Conservation (phyloP, 2,329 filamentous ascomycete genomes). For the Curvularia hawaiiensis region DNA sequence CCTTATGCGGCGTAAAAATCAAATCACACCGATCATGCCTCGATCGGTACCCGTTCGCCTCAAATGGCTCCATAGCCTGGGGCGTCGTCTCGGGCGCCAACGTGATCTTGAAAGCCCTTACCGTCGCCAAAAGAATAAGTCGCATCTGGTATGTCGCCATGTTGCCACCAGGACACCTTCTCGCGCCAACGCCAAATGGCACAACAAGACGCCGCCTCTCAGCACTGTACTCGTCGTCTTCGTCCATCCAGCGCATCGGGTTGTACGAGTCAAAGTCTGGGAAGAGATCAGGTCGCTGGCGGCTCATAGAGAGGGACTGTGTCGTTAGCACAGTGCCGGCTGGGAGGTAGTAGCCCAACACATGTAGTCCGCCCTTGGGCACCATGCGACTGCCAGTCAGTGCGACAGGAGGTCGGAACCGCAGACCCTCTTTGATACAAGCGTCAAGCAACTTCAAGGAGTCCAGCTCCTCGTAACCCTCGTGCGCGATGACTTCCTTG, state of each 20-base stretch:
- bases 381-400: constrained; percentile 27
- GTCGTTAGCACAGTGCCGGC: constrained; percentile 24
- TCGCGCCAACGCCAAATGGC: constrained; percentile 26
- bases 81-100: constrained; percentile 27
- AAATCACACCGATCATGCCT: constrained; percentile 26
- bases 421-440: constrained; percentile 29
- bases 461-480: constrained; percentile 28
- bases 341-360: constrained; percentile 23
- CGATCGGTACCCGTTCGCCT: constrained; percentile 27
- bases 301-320: constrained; percentile 27
- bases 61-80: constrained; percentile 27
- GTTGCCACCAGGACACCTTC: constrained; percentile 28
- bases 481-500: constrained; percentile 18
- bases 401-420: constrained; percentile 27
- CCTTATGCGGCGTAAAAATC: constrained; percentile 19
- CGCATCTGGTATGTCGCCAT: constrained; percentile 31
- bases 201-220: constrained; percentile 22
- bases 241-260: constrained; percentile 22
- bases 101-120: constrained; percentile 22
- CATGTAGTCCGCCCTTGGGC: constrained; percentile 20
- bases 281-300: constrained; percentile 27
- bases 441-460: constrained; percentile 23
- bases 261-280: constrained; percentile 27
- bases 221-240: constrained; percentile 16
- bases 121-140: constrained; percentile 22